These are phyloP conservation scores for Penicillium mononematosum DNA, from an alignment of 495 filamentous ascomycete species.

Conservation along the genomic window DNA sequence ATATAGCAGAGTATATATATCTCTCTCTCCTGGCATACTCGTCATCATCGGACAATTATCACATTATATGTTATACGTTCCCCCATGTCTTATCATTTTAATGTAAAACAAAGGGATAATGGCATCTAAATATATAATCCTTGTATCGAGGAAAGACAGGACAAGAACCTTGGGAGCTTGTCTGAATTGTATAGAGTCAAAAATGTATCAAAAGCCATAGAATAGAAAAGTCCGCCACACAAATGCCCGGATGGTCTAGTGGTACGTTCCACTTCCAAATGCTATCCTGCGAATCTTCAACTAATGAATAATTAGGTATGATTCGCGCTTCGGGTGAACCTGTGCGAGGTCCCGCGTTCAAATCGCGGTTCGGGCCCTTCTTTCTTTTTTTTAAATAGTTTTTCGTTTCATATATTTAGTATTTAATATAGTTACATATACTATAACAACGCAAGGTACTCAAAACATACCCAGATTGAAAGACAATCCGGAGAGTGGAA, in stretches of 20 bases:
- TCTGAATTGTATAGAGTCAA: background rate
- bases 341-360: background rate
- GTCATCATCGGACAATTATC: background rate
- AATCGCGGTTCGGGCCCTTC: background rate
- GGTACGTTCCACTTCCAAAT: background rate
- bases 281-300: background rate
- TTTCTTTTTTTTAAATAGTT: background rate
- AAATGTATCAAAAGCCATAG: too few species aligned
- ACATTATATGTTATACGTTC: background rate
- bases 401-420: too few species aligned
- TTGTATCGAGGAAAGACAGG: too few species aligned
- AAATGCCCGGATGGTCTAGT: background rate
- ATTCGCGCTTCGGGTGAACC: background rate
- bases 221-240: background rate
- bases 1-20: background rate
- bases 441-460: too few species aligned
- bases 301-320: background rate
- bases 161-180: too few species aligned
- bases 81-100: background rate
- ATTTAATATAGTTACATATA: too few species aligned
- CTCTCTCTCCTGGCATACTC: background rate
- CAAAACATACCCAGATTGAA: too few species aligned
- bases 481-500: too few species aligned
- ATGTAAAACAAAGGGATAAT: background rate
- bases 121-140: background rate